Percentiles rank a stretch among this genome's conserved stretches.
These are phyloP conservation scores for Sclerotinia borealis DNA, from an alignment of 2,329 filamentous ascomycete genomes.

Conservation along the genomic window DNA sequence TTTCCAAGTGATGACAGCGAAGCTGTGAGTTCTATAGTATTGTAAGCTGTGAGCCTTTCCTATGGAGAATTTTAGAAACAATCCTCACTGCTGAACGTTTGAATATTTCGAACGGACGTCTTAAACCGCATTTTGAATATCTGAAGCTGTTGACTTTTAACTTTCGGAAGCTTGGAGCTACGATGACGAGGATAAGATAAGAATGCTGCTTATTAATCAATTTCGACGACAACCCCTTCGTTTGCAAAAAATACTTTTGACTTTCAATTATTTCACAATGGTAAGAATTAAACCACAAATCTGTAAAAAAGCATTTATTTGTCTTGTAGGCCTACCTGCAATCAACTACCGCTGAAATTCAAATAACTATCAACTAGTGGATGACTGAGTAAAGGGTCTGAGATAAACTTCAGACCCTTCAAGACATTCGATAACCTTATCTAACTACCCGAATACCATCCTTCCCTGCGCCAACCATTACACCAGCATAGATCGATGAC, in stretches of 20 bases:
- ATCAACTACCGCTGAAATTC: neutral
- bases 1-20: slow-evolving; percentile 53
- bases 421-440: neutral
- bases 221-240: neutral
- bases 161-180: neutral
- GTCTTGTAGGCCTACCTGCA: neutral
- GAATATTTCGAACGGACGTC: slow-evolving; percentile 59
- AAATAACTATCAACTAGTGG: neutral
- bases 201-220: neutral
- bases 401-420: neutral
- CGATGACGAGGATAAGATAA: neutral
- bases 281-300: neutral
- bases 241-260: neutral
- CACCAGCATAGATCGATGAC: neutral
- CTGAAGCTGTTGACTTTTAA: neutral
- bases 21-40: slow-evolving; percentile 50
- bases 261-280: neutral
- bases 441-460: neutral
- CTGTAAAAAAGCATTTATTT: neutral
- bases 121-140: slow-evolving; percentile 54
- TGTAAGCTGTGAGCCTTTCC: slow-evolving; percentile 14
- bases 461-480: neutral
- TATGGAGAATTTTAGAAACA: neutral
- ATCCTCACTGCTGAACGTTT: slow-evolving; percentile 56
- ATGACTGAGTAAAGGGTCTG: neutral